phyloP scores from a whole-genome alignment of 192 early-diverging fungal species.

The Podila horticola region DNA sequence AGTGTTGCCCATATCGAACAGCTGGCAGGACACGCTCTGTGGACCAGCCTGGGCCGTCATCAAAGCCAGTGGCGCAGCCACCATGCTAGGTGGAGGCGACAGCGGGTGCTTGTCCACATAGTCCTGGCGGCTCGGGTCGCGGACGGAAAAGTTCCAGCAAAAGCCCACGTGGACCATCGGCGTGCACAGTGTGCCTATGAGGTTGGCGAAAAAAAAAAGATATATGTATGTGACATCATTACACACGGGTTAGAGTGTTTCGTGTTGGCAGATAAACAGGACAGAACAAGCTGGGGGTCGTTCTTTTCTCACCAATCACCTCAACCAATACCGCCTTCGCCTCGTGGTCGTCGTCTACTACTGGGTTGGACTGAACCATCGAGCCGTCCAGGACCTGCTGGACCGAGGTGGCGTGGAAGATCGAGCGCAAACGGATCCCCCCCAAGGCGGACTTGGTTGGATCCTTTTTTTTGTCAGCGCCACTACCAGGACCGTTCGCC shows the following conservation, averaged over 20 bases:
- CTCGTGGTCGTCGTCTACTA: background rate
- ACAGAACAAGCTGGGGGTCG: background rate
- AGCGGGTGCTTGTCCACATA: background rate
- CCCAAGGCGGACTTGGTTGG: constrained; percentile 11
- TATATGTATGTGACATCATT: no score
- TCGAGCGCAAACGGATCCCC: constrained; percentile 9
- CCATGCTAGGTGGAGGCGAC: background rate
- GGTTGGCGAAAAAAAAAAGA: no score
- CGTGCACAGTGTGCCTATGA: constrained; percentile 9
- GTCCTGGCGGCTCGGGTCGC: constrained; percentile 20
- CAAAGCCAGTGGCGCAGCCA: background rate
- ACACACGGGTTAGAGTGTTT: no score
- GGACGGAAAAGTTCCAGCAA: constrained; percentile 26
- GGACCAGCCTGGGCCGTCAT: background rate
- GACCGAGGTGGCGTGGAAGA: constrained; percentile 11
- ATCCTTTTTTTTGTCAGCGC: background rate
- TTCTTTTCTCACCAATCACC: constrained; percentile 16
- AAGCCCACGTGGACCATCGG: constrained; percentile 1
- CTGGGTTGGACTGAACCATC: background rate
- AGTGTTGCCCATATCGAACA: constrained; percentile 16
- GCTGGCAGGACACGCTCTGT: constrained; percentile 4
- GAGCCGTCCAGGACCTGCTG: background rate
- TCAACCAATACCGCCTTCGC: constrained; percentile 17
- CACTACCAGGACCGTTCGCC: background rate
- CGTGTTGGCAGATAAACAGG: background rate